Evolutionary conservation across 495 filamentous ascomycete species (phyloP).

Genomic region (Astrocystis sublimbata): DNA sequence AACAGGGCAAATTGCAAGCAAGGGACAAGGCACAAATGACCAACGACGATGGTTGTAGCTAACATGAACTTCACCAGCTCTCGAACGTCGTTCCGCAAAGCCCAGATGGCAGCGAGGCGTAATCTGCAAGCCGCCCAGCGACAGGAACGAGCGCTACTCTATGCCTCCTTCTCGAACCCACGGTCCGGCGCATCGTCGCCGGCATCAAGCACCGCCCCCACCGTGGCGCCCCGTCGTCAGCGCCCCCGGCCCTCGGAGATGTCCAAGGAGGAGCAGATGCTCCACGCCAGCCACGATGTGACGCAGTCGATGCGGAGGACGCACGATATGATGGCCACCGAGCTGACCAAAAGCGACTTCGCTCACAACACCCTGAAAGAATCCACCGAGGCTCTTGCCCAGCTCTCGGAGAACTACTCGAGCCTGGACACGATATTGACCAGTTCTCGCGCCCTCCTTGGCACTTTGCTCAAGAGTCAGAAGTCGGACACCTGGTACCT

Average conservation of each 20-base stretch:
- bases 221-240: constrained; percentile 20
- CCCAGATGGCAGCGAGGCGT: constrained; percentile 78
- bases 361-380: constrained; percentile 82
- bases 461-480: constrained; percentile 76
- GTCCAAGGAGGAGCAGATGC: constrained; percentile 63
- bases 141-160: constrained; percentile 74
- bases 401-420: constrained; percentile 76
- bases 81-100: constrained; percentile 75
- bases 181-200: constrained; percentile 38
- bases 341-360: constrained; percentile 82
- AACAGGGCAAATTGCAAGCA: too few relatives aligned
- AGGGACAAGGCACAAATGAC: too few relatives aligned
- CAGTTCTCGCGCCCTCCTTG: constrained; percentile 71
- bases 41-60: neutral
- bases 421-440: constrained; percentile 74
- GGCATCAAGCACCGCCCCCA: constrained; percentile 25
- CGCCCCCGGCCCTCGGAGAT: constrained; percentile 22
- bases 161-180: constrained; percentile 58
- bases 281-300: constrained; percentile 77
- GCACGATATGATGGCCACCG: constrained; percentile 77
- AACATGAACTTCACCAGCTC: constrained; percentile 48
- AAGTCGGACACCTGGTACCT: constrained; percentile 98
- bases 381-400: constrained; percentile 76
- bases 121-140: constrained; percentile 70
- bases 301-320: constrained; percentile 81